phyloP scores from a whole-genome alignment of 2,329 filamentous ascomycete genomes.

The Exophiala sideris region DNA sequence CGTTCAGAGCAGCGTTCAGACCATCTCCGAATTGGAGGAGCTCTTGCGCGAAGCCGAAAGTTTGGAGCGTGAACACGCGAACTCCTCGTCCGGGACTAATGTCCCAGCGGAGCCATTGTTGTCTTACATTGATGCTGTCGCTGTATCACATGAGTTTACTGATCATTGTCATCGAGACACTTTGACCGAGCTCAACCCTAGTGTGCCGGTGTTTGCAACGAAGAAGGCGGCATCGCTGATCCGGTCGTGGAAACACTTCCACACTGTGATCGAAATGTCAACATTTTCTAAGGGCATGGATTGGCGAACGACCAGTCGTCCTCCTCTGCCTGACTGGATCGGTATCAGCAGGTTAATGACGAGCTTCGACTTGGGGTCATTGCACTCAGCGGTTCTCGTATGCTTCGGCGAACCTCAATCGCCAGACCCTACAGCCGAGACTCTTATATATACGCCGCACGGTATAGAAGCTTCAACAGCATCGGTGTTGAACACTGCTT shows the following conservation, averaged over 20 bases:
- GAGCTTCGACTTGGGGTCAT: conserved; percentile 54
- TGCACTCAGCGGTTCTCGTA: conserved; percentile 61
- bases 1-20: conserved; percentile 52
- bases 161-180: conserved; percentile 65
- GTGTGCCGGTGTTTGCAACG: conserved; percentile 59
- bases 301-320: conserved; percentile 46
- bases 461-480: conserved; percentile 53
- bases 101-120: not conserved
- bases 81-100: not conserved
- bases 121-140: conserved; percentile 56
- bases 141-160: conserved; percentile 64
- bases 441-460: conserved; percentile 63
- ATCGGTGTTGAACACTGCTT: conserved; percentile 40
- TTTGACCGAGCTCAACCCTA: conserved; percentile 51
- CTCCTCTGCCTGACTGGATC: conserved; percentile 53
- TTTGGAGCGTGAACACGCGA: conserved; percentile 31
- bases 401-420: conserved; percentile 42
- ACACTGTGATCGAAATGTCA: conserved; percentile 50
- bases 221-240: conserved; percentile 58
- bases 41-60: conserved; percentile 51
- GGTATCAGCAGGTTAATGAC: conserved; percentile 57
- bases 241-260: conserved; percentile 58
- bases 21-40: conserved; percentile 54
- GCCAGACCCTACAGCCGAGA: conserved; percentile 39
- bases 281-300: conserved; percentile 42